These are phyloP conservation scores for Mycena belliarum DNA, from an alignment of 768 basidiomycete genomes.

Conservation along the genomic window DNA sequence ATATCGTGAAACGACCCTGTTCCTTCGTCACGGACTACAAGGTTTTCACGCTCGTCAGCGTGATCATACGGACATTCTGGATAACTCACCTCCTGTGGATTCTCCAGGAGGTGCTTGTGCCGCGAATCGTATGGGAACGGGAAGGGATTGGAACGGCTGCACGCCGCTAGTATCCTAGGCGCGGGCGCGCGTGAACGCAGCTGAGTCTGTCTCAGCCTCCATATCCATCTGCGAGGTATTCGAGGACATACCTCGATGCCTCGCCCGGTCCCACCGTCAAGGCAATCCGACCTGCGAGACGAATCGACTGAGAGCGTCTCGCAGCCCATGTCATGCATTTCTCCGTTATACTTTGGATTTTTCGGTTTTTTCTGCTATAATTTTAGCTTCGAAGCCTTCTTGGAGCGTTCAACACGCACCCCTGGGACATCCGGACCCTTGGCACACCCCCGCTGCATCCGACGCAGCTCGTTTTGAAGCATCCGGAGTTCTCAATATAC, in stretches of 20 bases:
- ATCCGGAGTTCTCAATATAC: too few species aligned
- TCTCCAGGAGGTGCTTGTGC: not conserved
- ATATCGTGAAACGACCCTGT: too few species aligned
- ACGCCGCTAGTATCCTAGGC: not conserved
- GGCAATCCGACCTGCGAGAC: not conserved
- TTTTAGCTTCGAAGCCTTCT: too few species aligned
- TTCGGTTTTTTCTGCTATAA: not conserved
- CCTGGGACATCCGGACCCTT: too few species aligned
- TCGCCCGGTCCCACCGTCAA: not conserved
- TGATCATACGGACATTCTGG: not conserved
- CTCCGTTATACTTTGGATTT: too few species aligned
- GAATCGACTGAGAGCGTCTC: not conserved
- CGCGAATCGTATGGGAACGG: not conserved
- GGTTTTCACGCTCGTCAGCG: not conserved
- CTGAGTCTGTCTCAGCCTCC: not conserved
- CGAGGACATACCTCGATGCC: not conserved
- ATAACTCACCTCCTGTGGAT: not conserved
- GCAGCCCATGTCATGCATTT: not conserved
- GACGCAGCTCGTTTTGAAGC: too few species aligned
- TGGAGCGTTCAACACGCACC: too few species aligned
- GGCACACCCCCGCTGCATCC: too few species aligned
- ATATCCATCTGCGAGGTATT: not conserved
- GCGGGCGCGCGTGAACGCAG: not conserved
- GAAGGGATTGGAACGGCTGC: not conserved
- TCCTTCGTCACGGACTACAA: not conserved